Evolutionary conservation across 2,329 filamentous ascomycete genomes (phyloP), one percentile per base, ranked within the genome.

Genomic region (Chaetothyriales sp.): DNA sequence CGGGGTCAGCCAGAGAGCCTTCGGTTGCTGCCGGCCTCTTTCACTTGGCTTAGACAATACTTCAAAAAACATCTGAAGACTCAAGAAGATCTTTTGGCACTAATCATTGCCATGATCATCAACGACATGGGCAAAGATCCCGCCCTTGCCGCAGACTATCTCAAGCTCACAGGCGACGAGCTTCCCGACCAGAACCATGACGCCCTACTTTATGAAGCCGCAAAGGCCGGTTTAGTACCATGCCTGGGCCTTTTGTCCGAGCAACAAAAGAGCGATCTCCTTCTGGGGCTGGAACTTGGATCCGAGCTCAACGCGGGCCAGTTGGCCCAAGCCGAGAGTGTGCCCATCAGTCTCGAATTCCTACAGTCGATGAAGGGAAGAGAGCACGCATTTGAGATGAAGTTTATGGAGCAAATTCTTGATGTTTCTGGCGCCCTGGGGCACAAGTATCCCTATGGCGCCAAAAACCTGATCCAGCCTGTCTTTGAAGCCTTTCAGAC

Each of bases 111-210:
- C 8, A 63, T 68, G 50, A 52, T 67, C 4, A 62, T 69, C 48
- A 67, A 69, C 47, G 67, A 70, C 50, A 57, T 70, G 15, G 67
- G 68, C 22, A 70, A 69, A 51, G 66, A 69, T 40, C 54, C 63
- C 1, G 46, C 59, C 33, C 61, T 70, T 2, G 62, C 62, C 7
- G 45, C 60, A 13, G 56, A 64, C 20, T 40, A 48, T 1, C 13
- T 55, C 5, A 65, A 66, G 48, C 63, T 64, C 2, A 58, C 50
- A 2, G 29, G 48, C 43, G 44, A 20, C 13, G 43, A 40, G 13
- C 45, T 59, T 5, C 44, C 45, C 15, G 53, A 53, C 13, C 48
- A 28, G 45, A 62, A 69, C 49, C 67, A 69, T 51, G 66, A 67
- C 48, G 55, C 58, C 33, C 56, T 69, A 2, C 55, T 69, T 2